Conservation (phyloP, 2,329 filamentous ascomycete genomes). For the Fusarium abutilonis region DNA sequence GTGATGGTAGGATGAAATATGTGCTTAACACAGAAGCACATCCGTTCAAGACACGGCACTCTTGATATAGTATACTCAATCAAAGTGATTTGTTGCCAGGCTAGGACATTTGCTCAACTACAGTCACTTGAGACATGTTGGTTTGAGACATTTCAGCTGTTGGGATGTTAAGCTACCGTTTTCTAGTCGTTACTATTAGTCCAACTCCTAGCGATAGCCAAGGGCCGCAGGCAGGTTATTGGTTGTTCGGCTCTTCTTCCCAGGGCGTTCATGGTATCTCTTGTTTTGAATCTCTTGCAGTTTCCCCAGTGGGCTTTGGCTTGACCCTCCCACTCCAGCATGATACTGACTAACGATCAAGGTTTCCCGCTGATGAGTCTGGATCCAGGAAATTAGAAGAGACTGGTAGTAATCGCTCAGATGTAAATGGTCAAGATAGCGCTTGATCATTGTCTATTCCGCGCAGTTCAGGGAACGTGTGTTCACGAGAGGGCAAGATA, state of each 20-base stretch:
- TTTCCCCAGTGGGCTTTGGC: neutral
- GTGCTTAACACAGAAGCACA: slow-evolving; percentile 37
- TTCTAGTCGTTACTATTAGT: no score
- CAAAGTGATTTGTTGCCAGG: no score
- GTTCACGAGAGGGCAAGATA: neutral
- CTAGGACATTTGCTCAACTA: no score
- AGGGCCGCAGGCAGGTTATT: no score
- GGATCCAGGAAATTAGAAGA: neutral
- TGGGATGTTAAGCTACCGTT: no score
- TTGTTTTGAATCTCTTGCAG: neutral
- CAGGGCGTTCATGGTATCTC: no score
- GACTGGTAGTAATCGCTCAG: neutral
- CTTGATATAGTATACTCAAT: neutral
- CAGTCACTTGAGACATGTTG: no score
- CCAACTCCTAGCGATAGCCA: no score
- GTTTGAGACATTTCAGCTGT: no score
- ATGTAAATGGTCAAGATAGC: neutral
- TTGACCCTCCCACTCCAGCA: no score
- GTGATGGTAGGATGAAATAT: slow-evolving; percentile 33
- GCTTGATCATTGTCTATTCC: neutral
- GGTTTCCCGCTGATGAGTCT: neutral
- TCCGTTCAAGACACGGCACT: slow-evolving; percentile 3
- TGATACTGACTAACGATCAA: neutral
- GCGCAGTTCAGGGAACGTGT: rapidly evolving
- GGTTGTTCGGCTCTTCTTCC: no score